A percentile compares a stretch with the other conserved stretches of the same genome.
These are phyloP conservation scores for Phlebopus sp. DNA, from an alignment of 1,284 basidiomycete species.

Conservation along the genomic window DNA sequence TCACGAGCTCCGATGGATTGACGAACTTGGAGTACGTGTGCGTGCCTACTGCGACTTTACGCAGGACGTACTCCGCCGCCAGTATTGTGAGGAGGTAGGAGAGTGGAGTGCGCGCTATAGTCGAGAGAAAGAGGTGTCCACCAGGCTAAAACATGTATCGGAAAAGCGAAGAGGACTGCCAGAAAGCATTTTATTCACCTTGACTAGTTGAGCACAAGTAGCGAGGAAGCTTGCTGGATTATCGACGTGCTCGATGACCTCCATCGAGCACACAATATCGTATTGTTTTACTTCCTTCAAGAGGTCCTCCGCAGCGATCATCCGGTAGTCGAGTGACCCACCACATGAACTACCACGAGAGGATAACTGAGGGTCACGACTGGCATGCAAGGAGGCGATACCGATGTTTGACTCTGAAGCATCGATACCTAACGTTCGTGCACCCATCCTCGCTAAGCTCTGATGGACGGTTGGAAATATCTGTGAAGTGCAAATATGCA, in stretches of 20 bases:
- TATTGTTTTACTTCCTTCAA: slow-evolving; percentile 62
- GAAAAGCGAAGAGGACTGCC: background rate
- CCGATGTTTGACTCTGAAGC: slow-evolving; percentile 86
- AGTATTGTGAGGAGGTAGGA: slow-evolving; percentile 90
- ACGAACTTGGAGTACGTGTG: slow-evolving; percentile 93
- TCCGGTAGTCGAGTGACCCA: slow-evolving; percentile 58
- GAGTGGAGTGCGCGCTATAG: slow-evolving; percentile 92
- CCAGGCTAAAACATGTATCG: slow-evolving; percentile 63
- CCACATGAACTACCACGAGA: slow-evolving; percentile 6
- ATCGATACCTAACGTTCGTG: slow-evolving; percentile 85
- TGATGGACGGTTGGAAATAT: slow-evolving; percentile 30
- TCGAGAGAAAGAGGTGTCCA: slow-evolving; percentile 93
- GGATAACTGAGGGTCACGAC: slow-evolving; percentile 65
- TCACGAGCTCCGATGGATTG: slow-evolving; percentile 84
- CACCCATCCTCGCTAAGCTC: slow-evolving; percentile 88
- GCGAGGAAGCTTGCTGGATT: slow-evolving; percentile 84
- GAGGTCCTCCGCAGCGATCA: slow-evolving; percentile 78
- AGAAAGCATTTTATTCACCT: slow-evolving; percentile 49
- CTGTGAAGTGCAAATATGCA: background rate
- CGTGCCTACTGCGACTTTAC: slow-evolving; percentile 85
- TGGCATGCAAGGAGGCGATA: slow-evolving; percentile 83
- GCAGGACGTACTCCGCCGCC: slow-evolving; percentile 82
- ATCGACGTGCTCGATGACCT: slow-evolving; percentile 97
- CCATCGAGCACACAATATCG: slow-evolving; percentile 96
- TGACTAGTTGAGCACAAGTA: slow-evolving; percentile 80